Base-by-base conservation (phyloP, 2,329 filamentous ascomycete genomes). In the Monilinia aucupariae region DNA sequence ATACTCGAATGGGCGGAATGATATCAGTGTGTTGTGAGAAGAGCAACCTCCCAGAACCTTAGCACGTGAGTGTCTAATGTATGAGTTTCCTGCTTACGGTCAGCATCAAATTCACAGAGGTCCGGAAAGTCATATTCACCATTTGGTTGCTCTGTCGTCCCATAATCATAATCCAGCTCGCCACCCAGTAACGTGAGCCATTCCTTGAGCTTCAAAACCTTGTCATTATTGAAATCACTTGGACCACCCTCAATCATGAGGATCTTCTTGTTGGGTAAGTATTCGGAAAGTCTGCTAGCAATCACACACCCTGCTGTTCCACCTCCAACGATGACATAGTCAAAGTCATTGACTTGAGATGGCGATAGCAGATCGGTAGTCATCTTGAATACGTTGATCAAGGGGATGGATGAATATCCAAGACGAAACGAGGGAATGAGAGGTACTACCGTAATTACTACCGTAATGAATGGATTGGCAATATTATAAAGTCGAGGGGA, bases 41-140 rank as follows among this genome's bases (percentile, higher is more conserved):
- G 91, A 96, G 81, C 92, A 96, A 69, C 92, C 92, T 69, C 92
- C 92, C 37, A 96, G 83, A 47, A 96, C 91, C 80, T 96, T 96
- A 67, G 92, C 92, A 66, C 92, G 88, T 17, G 92, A 96, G 79
- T 96, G 92, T 68, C 91, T 87, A 78, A 96, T 96, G 78, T 91
- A 84, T 63, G 90, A 94, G 81, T 96, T 96, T 74, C 91, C 91
- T 84, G 77, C 69, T 66, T 34, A 34, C 64, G 63, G 56, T 70
- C 49, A 69, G 68, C 56, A 49, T 55, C 22, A 41, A 22, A n/a
- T 43, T 62, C 59, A 51, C 47, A 34, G 32, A 27, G 55, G 5
- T 43, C 10, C 3, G 17, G 52, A 50, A 41, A 49, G 17, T 34
- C 88, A 82, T 62, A 91, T 80, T 93, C 94, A 75, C 91, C 91